Percentiles rank a stretch among this genome's conserved stretches.
These are phyloP conservation scores for Cytidiella melzeri DNA, from an alignment of 768 basidiomycete species.

Conservation along the genomic window DNA sequence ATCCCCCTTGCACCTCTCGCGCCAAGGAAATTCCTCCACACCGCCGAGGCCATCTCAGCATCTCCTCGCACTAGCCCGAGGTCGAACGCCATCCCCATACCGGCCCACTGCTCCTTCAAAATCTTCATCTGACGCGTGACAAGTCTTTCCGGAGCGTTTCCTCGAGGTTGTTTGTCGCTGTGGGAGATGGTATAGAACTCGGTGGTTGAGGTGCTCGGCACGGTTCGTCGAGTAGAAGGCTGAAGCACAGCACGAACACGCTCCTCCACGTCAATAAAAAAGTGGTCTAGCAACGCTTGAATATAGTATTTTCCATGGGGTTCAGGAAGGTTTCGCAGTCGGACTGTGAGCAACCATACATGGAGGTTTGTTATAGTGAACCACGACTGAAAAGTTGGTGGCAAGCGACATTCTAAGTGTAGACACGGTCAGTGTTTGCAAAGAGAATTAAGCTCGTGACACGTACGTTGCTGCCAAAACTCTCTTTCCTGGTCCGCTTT, in stretches of 20 bases:
- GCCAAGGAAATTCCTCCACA: conserved; percentile 91
- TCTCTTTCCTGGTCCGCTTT: conserved; percentile 51
- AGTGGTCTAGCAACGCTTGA: conserved; percentile 87
- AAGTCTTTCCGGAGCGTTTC: conserved; percentile 66
- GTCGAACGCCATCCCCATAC: conserved; percentile 74
- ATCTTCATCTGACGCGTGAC: conserved; percentile 87
- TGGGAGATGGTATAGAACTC: conserved; percentile 22
- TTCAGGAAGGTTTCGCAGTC: conserved; percentile 75
- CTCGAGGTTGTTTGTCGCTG: conserved; percentile 10
- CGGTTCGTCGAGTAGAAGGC: conserved; percentile 17
- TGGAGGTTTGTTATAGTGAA: conserved; percentile 92
- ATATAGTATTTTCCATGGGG: conserved; percentile 62
- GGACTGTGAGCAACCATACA: conserved; percentile 84
- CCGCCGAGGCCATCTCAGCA: conserved; percentile 74
- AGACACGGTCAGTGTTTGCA: too few relatives aligned
- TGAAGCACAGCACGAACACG: conserved; percentile 68
- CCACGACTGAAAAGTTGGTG: conserved; percentile 95
- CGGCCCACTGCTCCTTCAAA: conserved; percentile 88
- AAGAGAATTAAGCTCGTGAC: too few relatives aligned
- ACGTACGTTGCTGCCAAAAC: conserved; percentile 55
- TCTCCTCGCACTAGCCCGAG: conserved; percentile 71
- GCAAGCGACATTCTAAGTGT: conserved; percentile 75
- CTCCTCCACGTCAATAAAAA: conserved; percentile 91
- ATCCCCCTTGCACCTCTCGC: conserved; percentile 77
- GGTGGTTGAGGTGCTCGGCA: conserved; percentile 19